These are phyloP conservation scores for Musa acuminata DNA, from an alignment of 176 grass and related monocot species.

Conservation along the genomic window DNA sequence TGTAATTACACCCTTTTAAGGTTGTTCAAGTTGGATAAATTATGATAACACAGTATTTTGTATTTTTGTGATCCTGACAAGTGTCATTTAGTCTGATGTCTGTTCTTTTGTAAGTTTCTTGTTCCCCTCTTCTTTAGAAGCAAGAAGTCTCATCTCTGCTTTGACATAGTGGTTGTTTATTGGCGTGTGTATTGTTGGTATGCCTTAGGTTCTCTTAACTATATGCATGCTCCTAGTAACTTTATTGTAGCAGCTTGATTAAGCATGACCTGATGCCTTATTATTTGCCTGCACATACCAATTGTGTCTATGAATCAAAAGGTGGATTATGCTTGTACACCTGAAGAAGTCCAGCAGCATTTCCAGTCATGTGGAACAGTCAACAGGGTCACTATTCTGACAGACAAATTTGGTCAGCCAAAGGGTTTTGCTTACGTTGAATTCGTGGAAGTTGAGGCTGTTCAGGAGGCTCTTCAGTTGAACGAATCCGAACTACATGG, in stretches of 20 bases:
- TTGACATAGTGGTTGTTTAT: too few species aligned
- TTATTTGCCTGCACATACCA: not conserved
- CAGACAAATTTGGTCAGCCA: not conserved
- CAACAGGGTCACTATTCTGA: slow-evolving; percentile 11
- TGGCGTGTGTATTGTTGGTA: too few species aligned
- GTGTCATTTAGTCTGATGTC: too few species aligned
- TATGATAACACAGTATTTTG: too few species aligned
- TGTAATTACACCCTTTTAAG: too few species aligned
- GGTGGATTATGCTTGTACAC: slow-evolving; percentile 8
- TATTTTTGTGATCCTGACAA: too few species aligned
- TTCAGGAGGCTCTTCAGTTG: not conserved
- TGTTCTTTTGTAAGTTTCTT: too few species aligned
- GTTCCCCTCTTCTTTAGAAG: too few species aligned
- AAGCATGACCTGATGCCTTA: not conserved
- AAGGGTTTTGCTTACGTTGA: slow-evolving; percentile 12
- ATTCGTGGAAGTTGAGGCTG: not conserved
- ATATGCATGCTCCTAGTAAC: not conserved
- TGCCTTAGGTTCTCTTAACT: too few species aligned
- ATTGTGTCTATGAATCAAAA: not conserved
- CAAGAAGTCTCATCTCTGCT: too few species aligned
- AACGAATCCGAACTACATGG: slow-evolving; percentile 7
- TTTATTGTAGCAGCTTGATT: not conserved
- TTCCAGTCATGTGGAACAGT: slow-evolving; percentile 10
- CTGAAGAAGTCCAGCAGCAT: slow-evolving; percentile 10
- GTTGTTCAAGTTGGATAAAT: too few species aligned